Evolutionary conservation across 2,329 filamentous ascomycete species (phyloP).

Genomic region (Pezicula rhizophila): DNA sequence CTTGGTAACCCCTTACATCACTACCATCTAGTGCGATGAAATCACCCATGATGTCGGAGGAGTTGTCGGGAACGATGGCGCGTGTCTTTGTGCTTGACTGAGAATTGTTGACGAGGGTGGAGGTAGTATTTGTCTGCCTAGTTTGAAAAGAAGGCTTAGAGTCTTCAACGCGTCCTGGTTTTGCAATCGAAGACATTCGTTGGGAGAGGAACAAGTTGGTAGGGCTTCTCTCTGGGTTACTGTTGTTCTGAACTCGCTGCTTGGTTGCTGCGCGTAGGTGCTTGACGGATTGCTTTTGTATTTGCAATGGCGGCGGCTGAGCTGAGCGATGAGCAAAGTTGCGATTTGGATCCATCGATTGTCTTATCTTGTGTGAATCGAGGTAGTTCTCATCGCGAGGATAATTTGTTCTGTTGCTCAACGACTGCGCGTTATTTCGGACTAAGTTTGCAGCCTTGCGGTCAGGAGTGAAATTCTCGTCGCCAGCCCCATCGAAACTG

Average conservation of each 20-base stretch:
- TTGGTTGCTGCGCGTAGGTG: background rate
- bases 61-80: slow-evolving; percentile 5
- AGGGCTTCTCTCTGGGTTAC: too few species aligned
- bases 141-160: background rate
- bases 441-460: too few species aligned
- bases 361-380: background rate
- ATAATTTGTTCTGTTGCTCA: too few species aligned
- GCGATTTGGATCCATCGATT: background rate
- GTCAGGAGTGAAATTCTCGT: background rate
- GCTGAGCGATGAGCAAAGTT: background rate
- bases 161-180: background rate
- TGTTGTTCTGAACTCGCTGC: background rate
- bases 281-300: background rate
- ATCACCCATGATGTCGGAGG: slow-evolving; percentile 19
- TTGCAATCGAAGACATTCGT: background rate
- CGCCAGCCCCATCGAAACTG: background rate
- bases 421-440: too few species aligned
- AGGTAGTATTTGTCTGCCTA: background rate
- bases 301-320: background rate
- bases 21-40: slow-evolving; percentile 16
- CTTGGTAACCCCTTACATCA: slow-evolving; percentile 5
- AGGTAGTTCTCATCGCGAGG: background rate
- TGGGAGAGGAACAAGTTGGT: background rate
- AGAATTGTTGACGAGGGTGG: background rate
- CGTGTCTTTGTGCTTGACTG: slow-evolving; percentile 2